Evolutionary conservation across 2,329 filamentous ascomycete species (phyloP), one percentile per base, ranked within the genome.

Genomic region (Aureobasidium namibiae): DNA sequence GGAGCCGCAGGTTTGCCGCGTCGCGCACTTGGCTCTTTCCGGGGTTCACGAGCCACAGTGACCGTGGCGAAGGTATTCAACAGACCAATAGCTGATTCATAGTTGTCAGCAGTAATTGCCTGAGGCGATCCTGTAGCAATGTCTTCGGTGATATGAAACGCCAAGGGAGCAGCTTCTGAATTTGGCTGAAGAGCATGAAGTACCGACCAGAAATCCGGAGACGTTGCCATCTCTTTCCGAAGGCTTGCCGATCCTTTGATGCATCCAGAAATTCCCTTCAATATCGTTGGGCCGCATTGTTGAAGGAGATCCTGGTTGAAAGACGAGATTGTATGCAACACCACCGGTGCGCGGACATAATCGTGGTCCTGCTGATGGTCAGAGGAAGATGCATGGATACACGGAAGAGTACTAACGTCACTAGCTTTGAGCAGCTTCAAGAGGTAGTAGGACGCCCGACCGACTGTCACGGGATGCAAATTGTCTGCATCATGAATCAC

Each of bases 141-240:
- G 58, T 82, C 85, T 68, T 94, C 88, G 0, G 96, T 79, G n/a
- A 97, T 88, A 58, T 88, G 84, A 70, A 97, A 97, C 0, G 95
- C 91, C 16, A 86, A 80, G 0, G 86, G 80, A 1, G 90, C 88
- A 26, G 88, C 86, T 56, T 89, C 86, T 46, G 68, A 63, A 62
- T 87, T 82, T 24, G 80, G 78, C 48, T 89, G 85, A 18, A 99
- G 77, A 33, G 85, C 82, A 62, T 90, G 86, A 56, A 99, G 78
- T 14, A 96, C 89, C 5, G 88, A 87, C 94, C 94, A 99, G 72
- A 99, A 97, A 69, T 99, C 94, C 0, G 94, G 94, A 18, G 92
- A 97, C 14, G 90, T 92, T 74, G 95, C 95, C 65, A 97, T 89
- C 74, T 97, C 92, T 65, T 89, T 96, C 60, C 90, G 85, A 29